Evolutionary conservation across 1,139 yeast species (phyloP).

Genomic region (Saccharomycopsis hybrid): DNA sequence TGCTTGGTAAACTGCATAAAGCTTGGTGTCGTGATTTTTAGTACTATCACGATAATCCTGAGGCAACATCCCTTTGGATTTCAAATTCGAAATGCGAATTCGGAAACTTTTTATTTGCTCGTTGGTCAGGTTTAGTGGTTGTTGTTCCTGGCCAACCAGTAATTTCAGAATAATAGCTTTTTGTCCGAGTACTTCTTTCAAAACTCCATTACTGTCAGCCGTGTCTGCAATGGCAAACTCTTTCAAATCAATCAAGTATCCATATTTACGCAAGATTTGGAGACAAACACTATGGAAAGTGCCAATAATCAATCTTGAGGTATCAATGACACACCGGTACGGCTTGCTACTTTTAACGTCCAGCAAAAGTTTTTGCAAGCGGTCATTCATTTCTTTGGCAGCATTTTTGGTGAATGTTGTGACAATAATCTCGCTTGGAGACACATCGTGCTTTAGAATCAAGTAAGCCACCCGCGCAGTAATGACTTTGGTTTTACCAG

Average conservation of each 20-base stretch:
- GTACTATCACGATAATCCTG: slow-evolving; percentile 22
- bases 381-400: slow-evolving; percentile 70
- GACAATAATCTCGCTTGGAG: slow-evolving; percentile 62
- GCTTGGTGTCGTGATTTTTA: slow-evolving; percentile 29
- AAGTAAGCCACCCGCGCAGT: slow-evolving; percentile 73
- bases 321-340: slow-evolving; percentile 23
- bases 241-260: slow-evolving; percentile 40
- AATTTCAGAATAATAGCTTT: background rate
- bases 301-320: slow-evolving; percentile 54
- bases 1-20: slow-evolving; percentile 34
- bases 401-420: slow-evolving; percentile 92
- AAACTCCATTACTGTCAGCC: slow-evolving; percentile 47
- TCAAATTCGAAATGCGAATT: slow-evolving; percentile 45
- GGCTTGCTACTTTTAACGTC: slow-evolving; percentile 22
- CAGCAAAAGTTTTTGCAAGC: slow-evolving; percentile 41
- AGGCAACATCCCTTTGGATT: slow-evolving; percentile 41
- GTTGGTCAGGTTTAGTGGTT: background rate
- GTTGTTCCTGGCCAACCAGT: background rate
- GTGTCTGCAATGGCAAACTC: slow-evolving; percentile 60
- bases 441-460: slow-evolving; percentile 41
- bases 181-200: slow-evolving; percentile 28
- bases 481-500: slow-evolving; percentile 72
- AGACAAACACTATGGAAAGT: slow-evolving; percentile 83
- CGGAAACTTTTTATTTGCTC: slow-evolving; percentile 26
- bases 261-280: slow-evolving; percentile 51